Conservation (phyloP, 495 filamentous ascomycete genomes). For the Alectoria sarmentosa region DNA sequence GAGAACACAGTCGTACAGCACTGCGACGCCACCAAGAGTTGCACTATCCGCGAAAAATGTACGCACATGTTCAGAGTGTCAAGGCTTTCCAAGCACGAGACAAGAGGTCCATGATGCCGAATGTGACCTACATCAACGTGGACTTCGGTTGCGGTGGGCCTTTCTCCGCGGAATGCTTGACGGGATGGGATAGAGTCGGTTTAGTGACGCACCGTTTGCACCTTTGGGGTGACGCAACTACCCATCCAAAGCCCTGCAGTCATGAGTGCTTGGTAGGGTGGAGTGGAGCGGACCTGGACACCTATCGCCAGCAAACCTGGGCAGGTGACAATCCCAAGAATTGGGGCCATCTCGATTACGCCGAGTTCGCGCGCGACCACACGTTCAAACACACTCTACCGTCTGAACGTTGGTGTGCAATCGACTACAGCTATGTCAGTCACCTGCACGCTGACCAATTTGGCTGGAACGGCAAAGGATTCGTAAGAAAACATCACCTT, state of each 20-base stretch:
- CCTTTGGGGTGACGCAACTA: not conserved
- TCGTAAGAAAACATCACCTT: not conserved
- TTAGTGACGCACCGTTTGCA: not conserved
- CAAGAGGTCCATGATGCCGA: not conserved
- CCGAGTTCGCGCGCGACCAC: not conserved
- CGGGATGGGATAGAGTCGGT: not conserved
- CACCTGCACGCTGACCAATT: not conserved
- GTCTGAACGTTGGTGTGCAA: not conserved
- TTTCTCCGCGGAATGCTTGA: slow-evolving; percentile 1
- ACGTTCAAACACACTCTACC: no score
- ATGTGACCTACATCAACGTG: not conserved
- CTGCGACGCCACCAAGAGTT: not conserved
- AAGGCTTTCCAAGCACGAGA: not conserved
- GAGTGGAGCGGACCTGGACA: not conserved
- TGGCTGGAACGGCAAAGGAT: not conserved
- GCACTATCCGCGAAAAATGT: not conserved
- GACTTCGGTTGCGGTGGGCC: slow-evolving; percentile 2
- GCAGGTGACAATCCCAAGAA: not conserved
- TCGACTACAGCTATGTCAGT: not conserved
- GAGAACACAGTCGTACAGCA: not conserved
- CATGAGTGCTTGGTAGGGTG: not conserved
- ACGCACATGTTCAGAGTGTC: not conserved
- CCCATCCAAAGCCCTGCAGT: not conserved
- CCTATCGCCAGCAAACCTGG: not conserved
- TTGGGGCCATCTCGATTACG: not conserved